Percentiles rank a stretch among this genome's conserved stretches.
Conservation (phyloP, 2,329 filamentous ascomycete species). For the Coniochaeta sp. region DNA sequence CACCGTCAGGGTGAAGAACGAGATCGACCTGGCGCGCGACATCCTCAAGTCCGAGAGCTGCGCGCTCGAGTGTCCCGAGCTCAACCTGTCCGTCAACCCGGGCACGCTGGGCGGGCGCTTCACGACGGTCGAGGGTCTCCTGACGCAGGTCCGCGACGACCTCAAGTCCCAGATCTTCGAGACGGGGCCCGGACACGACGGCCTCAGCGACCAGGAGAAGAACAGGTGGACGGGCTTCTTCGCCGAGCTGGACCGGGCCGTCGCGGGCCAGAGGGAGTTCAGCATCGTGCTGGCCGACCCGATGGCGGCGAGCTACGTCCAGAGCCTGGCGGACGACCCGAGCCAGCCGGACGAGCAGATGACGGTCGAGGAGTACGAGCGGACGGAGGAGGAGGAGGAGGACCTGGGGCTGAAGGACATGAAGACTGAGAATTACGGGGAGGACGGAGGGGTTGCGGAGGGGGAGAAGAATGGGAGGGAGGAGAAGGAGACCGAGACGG, state of each 20-base stretch:
- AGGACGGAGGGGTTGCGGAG: slow-evolving; percentile 36
- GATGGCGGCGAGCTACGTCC: slow-evolving; percentile 86
- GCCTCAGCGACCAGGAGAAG: slow-evolving; percentile 59
- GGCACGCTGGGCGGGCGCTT: slow-evolving; percentile 94
- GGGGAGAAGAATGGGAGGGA: no score
- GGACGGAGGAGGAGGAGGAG: slow-evolving; percentile 89
- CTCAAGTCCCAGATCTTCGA: slow-evolving; percentile 85
- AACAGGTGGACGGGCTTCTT: slow-evolving; percentile 79
- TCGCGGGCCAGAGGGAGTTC: slow-evolving; percentile 73
- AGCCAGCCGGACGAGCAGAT: slow-evolving; percentile 68
- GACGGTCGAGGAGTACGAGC: slow-evolving; percentile 71
- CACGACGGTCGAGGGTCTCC: slow-evolving; percentile 89
- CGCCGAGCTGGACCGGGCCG: slow-evolving; percentile 64
- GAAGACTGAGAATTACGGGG: slow-evolving; percentile 81
- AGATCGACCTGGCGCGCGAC: slow-evolving; percentile 76
- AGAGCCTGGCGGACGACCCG: slow-evolving; percentile 75
- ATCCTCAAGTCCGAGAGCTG: slow-evolving; percentile 97
- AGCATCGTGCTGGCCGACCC: slow-evolving; percentile 81
- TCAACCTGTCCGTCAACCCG: slow-evolving; percentile 80
- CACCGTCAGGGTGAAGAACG: slow-evolving; percentile 61
- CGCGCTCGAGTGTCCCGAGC: slow-evolving; percentile 76
- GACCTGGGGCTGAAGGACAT: slow-evolving; percentile 88
- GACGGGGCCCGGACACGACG: slow-evolving; percentile 64
- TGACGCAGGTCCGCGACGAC: slow-evolving; percentile 89
- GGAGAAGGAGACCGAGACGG: neutral